Evolutionary conservation across 164 flowering plant species (phyloP).

Genomic region (Vitis vinifera): ASM3070453v1 NC_081805.1:26497001-26497500

Average conservation of each 20-base stretch:
- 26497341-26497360: slow-evolving; percentile 41
- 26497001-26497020: slow-evolving; percentile 72
- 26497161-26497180: slow-evolving; percentile 70
- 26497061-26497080: slow-evolving; percentile 63
- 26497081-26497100: slow-evolving; percentile 57
- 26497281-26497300: slow-evolving; percentile 69
- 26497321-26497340: slow-evolving; percentile 41
- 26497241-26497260: slow-evolving; percentile 55
- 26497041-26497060: slow-evolving; percentile 89
- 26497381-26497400: not conserved
- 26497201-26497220: slow-evolving; percentile 90
- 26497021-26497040: slow-evolving; percentile 98
- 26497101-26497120: slow-evolving; percentile 74
- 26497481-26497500: no score
- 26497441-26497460: no score
- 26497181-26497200: slow-evolving; percentile 78
- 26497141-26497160: slow-evolving; percentile 53
- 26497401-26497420: no score
- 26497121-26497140: slow-evolving; percentile 42
- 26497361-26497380: slow-evolving; percentile 48
- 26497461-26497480: no score
- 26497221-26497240: slow-evolving; percentile 94
- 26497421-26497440: no score
- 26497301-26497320: slow-evolving; percentile 71
- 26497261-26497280: slow-evolving; percentile 76